Percentiles rank a stretch among this genome's conserved stretches.
phyloP scores from a whole-genome alignment of 371 early-diverging fungal species.

The Gilbertella persicaria region DNA sequence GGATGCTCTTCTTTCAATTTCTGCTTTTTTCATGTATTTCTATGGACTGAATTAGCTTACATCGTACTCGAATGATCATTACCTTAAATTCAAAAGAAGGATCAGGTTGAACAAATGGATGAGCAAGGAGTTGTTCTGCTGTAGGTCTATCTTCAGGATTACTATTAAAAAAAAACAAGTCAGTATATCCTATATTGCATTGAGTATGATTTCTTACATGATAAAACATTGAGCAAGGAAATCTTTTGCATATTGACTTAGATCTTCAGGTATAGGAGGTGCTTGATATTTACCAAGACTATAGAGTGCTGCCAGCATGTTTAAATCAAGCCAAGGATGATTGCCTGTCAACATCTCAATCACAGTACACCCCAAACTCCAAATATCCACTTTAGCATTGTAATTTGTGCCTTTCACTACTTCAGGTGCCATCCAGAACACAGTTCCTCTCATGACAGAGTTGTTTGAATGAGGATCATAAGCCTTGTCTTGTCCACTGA shows the following conservation, averaged over 20 bases:
- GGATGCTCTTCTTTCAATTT: constrained; percentile 29
- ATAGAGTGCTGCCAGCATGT: constrained; percentile 88
- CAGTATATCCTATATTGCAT: not conserved
- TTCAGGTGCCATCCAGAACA: constrained; percentile 96
- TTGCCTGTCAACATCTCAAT: constrained; percentile 95
- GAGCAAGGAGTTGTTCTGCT: constrained; percentile 61
- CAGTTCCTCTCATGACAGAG: constrained; percentile 57
- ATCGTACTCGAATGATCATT: constrained; percentile 1
- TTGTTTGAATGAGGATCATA: constrained; percentile 52
- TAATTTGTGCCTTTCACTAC: constrained; percentile 81
- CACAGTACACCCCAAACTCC: constrained; percentile 90
- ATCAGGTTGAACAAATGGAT: constrained; percentile 58
- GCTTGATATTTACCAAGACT: constrained; percentile 78
- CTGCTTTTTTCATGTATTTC: constrained; percentile 32
- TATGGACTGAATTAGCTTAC: constrained; percentile 2
- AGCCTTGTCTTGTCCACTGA: constrained; percentile 55
- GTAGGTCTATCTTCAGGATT: constrained; percentile 70
- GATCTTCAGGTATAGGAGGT: constrained; percentile 78
- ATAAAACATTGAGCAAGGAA: constrained; percentile 80
- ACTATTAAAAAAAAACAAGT: constrained; percentile 20
- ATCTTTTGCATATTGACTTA: constrained; percentile 68
- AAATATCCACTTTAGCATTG: constrained; percentile 79
- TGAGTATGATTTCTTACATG: constrained; percentile 44
- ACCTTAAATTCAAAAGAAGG: constrained; percentile 61
- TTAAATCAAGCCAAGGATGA: constrained; percentile 89